A percentile compares a stretch with the other conserved stretches of the same genome.
These are phyloP conservation scores for Hibiscus mutabilis DNA, from an alignment of 345 rosid genomes.

Conservation along the genomic window DNA sequence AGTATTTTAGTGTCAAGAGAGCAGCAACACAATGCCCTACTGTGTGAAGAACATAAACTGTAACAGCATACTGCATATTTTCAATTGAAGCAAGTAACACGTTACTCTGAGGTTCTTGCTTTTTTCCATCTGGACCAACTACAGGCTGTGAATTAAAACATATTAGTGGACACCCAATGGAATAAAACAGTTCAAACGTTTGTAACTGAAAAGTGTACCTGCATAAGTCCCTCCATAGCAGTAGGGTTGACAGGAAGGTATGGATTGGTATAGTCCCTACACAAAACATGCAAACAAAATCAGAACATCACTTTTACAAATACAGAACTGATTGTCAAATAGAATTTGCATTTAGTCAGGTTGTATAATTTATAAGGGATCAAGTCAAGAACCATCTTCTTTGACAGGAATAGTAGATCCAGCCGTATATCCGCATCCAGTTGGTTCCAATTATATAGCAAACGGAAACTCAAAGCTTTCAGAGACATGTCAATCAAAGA, in stretches of 20 bases:
- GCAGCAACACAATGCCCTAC: slow-evolving; percentile 32
- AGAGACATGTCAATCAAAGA: not conserved
- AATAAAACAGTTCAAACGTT: not conserved
- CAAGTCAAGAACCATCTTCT: not conserved
- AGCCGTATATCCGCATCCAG: not conserved
- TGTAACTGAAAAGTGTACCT: slow-evolving; percentile 37
- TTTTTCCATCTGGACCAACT: slow-evolving; percentile 89
- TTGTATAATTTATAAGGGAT: not conserved
- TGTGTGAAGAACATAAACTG: slow-evolving; percentile 83
- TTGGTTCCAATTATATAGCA: not conserved
- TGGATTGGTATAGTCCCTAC: slow-evolving; percentile 94
- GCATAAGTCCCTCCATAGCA: slow-evolving; percentile 76
- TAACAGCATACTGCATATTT: slow-evolving; percentile 97
- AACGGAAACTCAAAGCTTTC: not conserved
- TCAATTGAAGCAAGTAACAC: slow-evolving; percentile 92
- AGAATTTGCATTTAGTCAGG: not conserved
- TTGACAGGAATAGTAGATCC: not conserved
- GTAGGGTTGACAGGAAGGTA: slow-evolving; percentile 96
- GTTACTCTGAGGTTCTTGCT: slow-evolving; percentile 80
- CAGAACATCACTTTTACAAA: slow-evolving; percentile 5
- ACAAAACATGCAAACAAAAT: slow-evolving; percentile 15
- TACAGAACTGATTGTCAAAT: not conserved
- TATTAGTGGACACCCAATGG: slow-evolving; percentile 3
- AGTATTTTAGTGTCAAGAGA: not conserved
- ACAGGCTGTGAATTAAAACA: slow-evolving; percentile 43